Evolutionary conservation across 2,329 filamentous ascomycete species (phyloP).

Genomic region (Spiromastix sp.): DNA sequence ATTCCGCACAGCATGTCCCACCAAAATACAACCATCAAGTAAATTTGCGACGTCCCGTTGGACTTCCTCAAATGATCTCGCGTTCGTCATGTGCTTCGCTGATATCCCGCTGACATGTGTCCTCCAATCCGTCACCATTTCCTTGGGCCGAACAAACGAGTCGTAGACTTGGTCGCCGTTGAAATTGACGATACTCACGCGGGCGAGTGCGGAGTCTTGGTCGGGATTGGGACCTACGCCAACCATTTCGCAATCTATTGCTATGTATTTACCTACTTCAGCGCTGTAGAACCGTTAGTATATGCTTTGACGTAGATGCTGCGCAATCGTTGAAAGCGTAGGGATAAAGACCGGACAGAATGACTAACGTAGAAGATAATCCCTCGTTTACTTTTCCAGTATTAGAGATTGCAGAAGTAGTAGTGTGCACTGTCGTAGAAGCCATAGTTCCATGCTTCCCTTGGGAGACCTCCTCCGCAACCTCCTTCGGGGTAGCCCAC

Average conservation of each 20-base stretch:
- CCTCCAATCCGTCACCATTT: conserved; percentile 79
- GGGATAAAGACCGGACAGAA: too few species aligned
- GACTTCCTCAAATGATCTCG: conserved; percentile 64
- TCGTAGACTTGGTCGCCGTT: conserved; percentile 90
- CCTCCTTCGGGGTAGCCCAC: not conserved
- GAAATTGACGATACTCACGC: conserved; percentile 87
- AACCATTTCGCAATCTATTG: conserved; percentile 97
- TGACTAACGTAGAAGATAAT: conserved; percentile 36
- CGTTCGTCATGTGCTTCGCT: conserved; percentile 59
- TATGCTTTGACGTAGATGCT: too few species aligned
- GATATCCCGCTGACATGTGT: conserved; percentile 77
- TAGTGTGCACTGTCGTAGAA: conserved; percentile 6
- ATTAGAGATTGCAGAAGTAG: conserved; percentile 23
- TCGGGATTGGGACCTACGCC: conserved; percentile 57
- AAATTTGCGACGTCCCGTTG: conserved; percentile 61
- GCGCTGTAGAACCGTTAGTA: conserved; percentile 35
- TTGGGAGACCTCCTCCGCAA: not conserved
- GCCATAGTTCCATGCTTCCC: not conserved
- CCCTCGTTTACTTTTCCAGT: conserved; percentile 59
- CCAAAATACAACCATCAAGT: conserved; percentile 59
- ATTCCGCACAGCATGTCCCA: conserved; percentile 77
- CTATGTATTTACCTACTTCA: conserved; percentile 78
- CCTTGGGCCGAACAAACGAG: conserved; percentile 71
- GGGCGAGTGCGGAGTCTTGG: conserved; percentile 65
- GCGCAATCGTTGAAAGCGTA: too few species aligned